Percentiles rank a stretch among this genome's conserved stretches.
These are phyloP conservation scores for Gossypium laxum DNA, from an alignment of 441 rosid genomes.

Conservation along the genomic window DNA sequence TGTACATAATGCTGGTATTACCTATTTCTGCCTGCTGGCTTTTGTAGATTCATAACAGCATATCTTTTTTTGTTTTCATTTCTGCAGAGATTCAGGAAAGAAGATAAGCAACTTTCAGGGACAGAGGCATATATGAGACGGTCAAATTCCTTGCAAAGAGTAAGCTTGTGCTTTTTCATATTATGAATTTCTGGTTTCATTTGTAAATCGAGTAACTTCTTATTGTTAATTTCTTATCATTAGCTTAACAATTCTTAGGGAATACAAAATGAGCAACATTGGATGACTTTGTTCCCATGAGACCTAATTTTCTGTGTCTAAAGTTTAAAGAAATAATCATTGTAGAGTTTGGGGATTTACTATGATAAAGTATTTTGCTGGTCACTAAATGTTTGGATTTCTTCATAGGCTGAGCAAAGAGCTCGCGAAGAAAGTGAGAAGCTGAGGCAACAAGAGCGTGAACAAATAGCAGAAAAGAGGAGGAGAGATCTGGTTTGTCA, in stretches of 20 bases:
- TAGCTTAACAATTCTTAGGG: neutral
- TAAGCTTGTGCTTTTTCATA: constrained; percentile 22
- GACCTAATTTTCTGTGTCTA: neutral
- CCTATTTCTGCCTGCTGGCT: neutral
- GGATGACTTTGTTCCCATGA: neutral
- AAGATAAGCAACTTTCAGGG: constrained; percentile 73
- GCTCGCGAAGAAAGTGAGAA: constrained; percentile 19
- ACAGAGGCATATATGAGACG: constrained; percentile 74
- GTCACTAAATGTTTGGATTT: neutral
- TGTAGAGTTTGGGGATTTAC: neutral
- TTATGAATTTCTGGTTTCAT: neutral
- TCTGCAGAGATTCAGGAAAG: constrained; percentile 83
- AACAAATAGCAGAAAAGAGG: constrained; percentile 16
- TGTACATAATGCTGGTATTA: neutral
- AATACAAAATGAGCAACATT: neutral
- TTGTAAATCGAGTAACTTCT: neutral
- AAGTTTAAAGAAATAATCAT: neutral
- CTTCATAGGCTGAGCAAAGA: constrained; percentile 49
- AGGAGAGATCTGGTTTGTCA: constrained; percentile 70
- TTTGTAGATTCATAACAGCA: neutral
- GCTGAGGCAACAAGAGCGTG: constrained; percentile 18
- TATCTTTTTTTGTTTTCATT: neutral
- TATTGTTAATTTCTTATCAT: neutral
- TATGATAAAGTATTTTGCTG: neutral
- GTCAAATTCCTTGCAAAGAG: constrained; percentile 67